Evolutionary conservation across 2,329 filamentous ascomycete species (phyloP), one percentile per base, ranked within the genome.

Genomic region (Claviceps lovelessii): DNA sequence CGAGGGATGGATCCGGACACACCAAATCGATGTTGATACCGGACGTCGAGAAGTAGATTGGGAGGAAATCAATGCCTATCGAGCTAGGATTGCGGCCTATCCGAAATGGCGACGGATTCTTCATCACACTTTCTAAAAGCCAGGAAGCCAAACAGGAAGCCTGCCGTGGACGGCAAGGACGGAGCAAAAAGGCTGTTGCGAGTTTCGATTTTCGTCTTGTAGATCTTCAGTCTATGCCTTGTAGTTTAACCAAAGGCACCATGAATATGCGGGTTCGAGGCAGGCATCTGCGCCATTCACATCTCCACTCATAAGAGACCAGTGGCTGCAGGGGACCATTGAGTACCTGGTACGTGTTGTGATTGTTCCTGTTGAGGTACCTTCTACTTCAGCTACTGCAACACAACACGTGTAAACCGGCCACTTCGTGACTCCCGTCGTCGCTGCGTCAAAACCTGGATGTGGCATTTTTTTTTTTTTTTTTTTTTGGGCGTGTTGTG

Each of bases 1-100:
- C 50, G 67, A 73, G 53, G 77, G 77, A 31, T 85, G 79, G 77
- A 70, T 84, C 56, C 73, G 67, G 39, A 72, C 77, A 1, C 65
- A 72, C 39, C 70, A 86, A 57, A 86, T 88, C 59, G 84, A 88
- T 60, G 74, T 88, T 54, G 83, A 87, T 64, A 77, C 76, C 54
- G 84, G 81, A 53, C 77, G 83, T 55, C 76, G 83, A 59, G 77
- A 81, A 67, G 74, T 85, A 55, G 78, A 86, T 64, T 85, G 80
- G 80, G 80, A 84, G 11, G 70, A 71, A 45, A 81, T 84, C 68
- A 77, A 84, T 64, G 74, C 70, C 46, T 72, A 77, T 61, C 73
- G 75, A 39, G 75, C 71, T 41, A 65, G 72, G 65, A 65, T 80
- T 17, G 76, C 76, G n/a, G 62, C 68, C 2, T 76, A 72, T 72